These are phyloP conservation scores for Pezizomycotina sp. DNA, from an alignment of 2,329 filamentous ascomycete species.

Conservation along the genomic window DNA sequence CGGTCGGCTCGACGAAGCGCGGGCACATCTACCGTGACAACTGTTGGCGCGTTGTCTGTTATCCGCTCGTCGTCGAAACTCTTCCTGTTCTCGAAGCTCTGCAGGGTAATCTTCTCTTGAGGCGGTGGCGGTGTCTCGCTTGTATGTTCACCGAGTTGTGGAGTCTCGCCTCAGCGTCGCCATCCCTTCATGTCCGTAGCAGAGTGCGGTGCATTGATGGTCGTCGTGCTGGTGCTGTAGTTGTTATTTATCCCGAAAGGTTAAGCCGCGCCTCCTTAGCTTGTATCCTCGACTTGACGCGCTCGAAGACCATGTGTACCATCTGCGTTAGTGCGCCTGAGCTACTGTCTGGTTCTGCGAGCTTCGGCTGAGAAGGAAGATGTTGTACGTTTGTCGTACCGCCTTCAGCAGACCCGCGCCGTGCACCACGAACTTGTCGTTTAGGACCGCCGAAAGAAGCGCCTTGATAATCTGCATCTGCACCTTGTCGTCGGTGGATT, in stretches of 20 bases:
- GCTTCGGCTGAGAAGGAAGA: slow-evolving; percentile 87
- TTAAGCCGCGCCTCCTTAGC: slow-evolving; percentile 64
- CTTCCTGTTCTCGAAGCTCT: slow-evolving; percentile 52
- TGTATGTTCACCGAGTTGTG: slow-evolving; percentile 3
- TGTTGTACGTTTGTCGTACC: slow-evolving; percentile 95
- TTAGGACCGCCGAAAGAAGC: slow-evolving; percentile 79
- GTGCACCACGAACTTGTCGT: slow-evolving; percentile 97
- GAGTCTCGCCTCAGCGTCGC: slow-evolving; percentile 19
- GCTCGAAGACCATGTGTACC: slow-evolving; percentile 94
- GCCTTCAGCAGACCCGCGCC: slow-evolving; percentile 91
- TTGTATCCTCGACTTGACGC: slow-evolving; percentile 71
- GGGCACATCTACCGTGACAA: too few relatives aligned
- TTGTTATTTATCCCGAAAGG: slow-evolving; percentile 8
- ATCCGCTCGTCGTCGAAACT: slow-evolving; percentile 49
- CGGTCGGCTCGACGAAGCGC: slow-evolving; percentile 35
- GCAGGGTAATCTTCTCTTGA: slow-evolving; percentile 45
- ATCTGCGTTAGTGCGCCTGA: slow-evolving; percentile 92
- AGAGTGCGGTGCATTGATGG: slow-evolving; percentile 18
- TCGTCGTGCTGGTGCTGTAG: slow-evolving; percentile 20
- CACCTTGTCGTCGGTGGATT: slow-evolving; percentile 78
- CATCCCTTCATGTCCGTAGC: slow-evolving; percentile 19
- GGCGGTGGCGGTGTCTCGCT: slow-evolving; percentile 22
- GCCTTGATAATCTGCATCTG: slow-evolving; percentile 98
- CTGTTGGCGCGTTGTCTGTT: slow-evolving; percentile 50
- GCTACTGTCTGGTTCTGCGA: slow-evolving; percentile 93